Evolutionary conservation across 441 rosid species (phyloP).

Genomic region (Gossypium gossypioides): DNA sequence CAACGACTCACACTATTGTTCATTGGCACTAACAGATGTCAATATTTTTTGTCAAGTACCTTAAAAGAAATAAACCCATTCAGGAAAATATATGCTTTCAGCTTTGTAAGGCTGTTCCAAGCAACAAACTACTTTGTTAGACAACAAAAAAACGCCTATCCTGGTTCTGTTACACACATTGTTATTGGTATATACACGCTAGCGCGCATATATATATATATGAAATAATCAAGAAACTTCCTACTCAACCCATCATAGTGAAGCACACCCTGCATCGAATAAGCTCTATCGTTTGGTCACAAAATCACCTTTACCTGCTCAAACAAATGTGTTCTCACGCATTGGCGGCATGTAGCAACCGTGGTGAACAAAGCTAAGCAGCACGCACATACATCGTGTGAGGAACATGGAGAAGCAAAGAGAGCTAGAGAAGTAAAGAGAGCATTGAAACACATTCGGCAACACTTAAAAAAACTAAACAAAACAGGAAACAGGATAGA

Average conservation of each 20-base stretch:
- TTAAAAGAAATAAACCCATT: constrained; percentile 18
- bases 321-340: neutral
- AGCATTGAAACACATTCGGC: neutral
- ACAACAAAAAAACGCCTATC: constrained; percentile 41
- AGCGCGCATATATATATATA: neutral
- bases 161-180: neutral
- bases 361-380: neutral
- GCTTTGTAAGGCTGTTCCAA: constrained; percentile 25
- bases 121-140: constrained; percentile 40
- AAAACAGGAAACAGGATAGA: neutral
- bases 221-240: neutral
- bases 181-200: neutral
- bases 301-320: too few species aligned
- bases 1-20: too few species aligned
- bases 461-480: neutral
- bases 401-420: neutral
- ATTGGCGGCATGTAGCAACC: neutral
- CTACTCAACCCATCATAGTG: too few species aligned
- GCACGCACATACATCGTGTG: neutral
- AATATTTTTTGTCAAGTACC: too few species aligned
- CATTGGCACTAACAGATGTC: too few species aligned
- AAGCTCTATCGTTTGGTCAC: too few species aligned
- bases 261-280: too few species aligned
- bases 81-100: constrained; percentile 5
- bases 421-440: neutral